phyloP scores from a whole-genome alignment of 1,284 basidiomycete species.

The Rhodofomes roseus region DNA sequence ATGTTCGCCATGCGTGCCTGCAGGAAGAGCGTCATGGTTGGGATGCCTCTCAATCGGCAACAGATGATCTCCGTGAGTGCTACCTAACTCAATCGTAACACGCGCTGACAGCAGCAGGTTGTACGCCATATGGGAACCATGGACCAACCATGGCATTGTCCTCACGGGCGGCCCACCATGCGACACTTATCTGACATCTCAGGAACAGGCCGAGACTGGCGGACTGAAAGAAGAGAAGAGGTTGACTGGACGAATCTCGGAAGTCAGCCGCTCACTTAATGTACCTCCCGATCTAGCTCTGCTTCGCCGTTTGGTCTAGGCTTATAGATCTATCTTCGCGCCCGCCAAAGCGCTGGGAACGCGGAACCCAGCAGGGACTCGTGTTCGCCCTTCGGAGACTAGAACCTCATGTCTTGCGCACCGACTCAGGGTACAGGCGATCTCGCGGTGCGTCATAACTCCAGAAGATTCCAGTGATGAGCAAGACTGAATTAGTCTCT shows the following conservation, averaged over 20 bases:
- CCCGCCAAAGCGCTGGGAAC: not conserved
- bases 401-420: not conserved
- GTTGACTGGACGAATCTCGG: conserved; percentile 19
- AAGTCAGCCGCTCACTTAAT: not conserved
- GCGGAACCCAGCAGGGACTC: not conserved
- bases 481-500: not conserved
- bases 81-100: conserved; percentile 1
- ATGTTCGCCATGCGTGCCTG: conserved; percentile 99
- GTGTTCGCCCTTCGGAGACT: not conserved
- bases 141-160: conserved; percentile 98
- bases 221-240: not conserved
- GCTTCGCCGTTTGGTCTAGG: not conserved
- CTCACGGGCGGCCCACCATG: conserved; percentile 96
- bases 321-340: not conserved
- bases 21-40: conserved; percentile 95
- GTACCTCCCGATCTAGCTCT: not conserved
- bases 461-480: not conserved
- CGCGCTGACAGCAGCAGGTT: conserved; percentile 46
- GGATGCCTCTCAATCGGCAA: conserved; percentile 70
- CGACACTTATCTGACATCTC: conserved; percentile 65
- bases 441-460: not conserved
- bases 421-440: not conserved
- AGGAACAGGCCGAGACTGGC: conserved; percentile 17
- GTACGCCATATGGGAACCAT: conserved; percentile 93
- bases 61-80: conserved; percentile 79